A percentile compares a stretch with the other conserved stretches of the same genome.
phyloP scores from a whole-genome alignment of 176 grass and related monocot species.

The Lolium perenne region DNA sequence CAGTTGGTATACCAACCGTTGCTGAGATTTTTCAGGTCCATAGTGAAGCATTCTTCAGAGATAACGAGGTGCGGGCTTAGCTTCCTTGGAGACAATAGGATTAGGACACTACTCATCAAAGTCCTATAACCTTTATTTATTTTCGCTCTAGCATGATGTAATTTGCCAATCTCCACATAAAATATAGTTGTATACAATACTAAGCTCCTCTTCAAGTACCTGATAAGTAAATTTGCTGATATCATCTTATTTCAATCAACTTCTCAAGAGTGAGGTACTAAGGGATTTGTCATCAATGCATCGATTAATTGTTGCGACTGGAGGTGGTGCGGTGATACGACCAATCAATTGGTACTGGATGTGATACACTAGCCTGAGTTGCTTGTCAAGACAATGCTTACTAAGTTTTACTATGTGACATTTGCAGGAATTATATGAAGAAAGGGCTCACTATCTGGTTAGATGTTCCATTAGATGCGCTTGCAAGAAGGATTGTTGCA shows the following conservation, averaged over 20 bases:
- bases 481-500: slow-evolving; percentile 79
- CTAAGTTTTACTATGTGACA: slow-evolving; percentile 4
- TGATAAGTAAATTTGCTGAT: slow-evolving; percentile 46
- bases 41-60: slow-evolving; percentile 97
- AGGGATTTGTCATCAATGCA: slow-evolving; percentile 88
- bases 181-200: neutral
- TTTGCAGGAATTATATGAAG: slow-evolving; percentile 82
- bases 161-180: neutral
- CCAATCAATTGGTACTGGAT: slow-evolving; percentile 87
- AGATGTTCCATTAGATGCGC: slow-evolving; percentile 88
- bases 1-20: slow-evolving; percentile 82
- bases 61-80: slow-evolving; percentile 74
- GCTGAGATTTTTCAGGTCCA: slow-evolving; percentile 89
- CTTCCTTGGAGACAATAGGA: neutral
- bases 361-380: slow-evolving; percentile 45
- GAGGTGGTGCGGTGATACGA: slow-evolving; percentile 89
- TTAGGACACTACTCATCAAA: neutral
- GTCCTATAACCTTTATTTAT: neutral
- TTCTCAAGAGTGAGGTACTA: slow-evolving; percentile 80
- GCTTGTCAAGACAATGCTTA: slow-evolving; percentile 39
- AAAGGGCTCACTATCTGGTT: slow-evolving; percentile 83
- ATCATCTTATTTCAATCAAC: slow-evolving; percentile 51
- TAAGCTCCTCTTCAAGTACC: slow-evolving; percentile 31
- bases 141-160: slow-evolving; percentile 26
- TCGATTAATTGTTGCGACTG: slow-evolving; percentile 90